These are phyloP conservation scores for Cutaneotrichosporon daszewskae DNA, from an alignment of 1,284 basidiomycete species.

Conservation along the genomic window DNA sequence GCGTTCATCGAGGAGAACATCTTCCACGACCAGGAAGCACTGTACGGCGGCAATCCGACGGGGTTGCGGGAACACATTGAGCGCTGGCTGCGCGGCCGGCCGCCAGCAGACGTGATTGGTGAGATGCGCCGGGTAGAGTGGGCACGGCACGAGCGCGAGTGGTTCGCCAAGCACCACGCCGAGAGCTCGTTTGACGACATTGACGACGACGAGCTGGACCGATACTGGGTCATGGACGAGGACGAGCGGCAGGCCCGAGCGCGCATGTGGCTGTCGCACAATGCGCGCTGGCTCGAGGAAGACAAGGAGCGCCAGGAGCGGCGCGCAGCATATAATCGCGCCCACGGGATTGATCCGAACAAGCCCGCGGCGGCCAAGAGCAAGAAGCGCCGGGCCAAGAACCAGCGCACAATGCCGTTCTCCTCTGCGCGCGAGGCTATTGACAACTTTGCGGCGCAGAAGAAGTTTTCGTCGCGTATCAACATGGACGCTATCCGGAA, in stretches of 20 bases:
- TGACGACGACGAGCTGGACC: conserved; percentile 89
- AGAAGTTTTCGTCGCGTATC: conserved; percentile 40
- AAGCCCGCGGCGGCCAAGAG: conserved; percentile 9
- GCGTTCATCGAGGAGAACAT: conserved; percentile 27
- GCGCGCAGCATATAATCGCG: conserved; percentile 23
- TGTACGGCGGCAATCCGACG: conserved; percentile 22
- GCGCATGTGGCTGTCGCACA: conserved; percentile 93
- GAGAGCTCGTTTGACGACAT: conserved; percentile 57
- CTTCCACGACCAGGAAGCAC: conserved; percentile 27
- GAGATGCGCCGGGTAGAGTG: conserved; percentile 55
- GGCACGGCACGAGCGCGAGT: conserved; percentile 32
- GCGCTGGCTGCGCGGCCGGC: conserved; percentile 32
- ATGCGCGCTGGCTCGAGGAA: conserved; percentile 86
- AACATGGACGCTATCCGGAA: conserved; percentile 32
- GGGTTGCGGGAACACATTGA: conserved; percentile 24
- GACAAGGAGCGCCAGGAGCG: conserved; percentile 54
- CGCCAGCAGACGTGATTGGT: conserved; percentile 27
- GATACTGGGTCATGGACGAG: conserved; percentile 66
- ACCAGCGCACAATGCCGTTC: conserved; percentile 19
- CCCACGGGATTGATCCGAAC: conserved; percentile 29
- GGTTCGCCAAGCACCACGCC: conserved; percentile 29
- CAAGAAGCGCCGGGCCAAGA: conserved; percentile 16
- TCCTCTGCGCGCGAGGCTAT: conserved; percentile 32
- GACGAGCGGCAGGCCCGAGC: conserved; percentile 87
- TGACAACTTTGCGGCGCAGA: conserved; percentile 25